Base-by-base conservation (phyloP, 129 eudicot genomes). In the Tagetes erecta region DNA sequence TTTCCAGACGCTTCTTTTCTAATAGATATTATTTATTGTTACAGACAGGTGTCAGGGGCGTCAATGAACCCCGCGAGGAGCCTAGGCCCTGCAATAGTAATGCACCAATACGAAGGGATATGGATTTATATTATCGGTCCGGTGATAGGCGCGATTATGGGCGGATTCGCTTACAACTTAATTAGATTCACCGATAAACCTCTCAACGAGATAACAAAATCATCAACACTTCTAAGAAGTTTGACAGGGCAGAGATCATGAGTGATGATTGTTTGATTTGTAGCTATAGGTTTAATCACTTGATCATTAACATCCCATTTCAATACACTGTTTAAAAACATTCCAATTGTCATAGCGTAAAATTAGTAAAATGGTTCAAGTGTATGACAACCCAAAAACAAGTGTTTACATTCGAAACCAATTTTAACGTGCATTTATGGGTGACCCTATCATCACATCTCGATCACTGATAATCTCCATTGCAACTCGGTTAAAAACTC, bases 51-150 rank as follows among this genome's bases (percentile, higher is more conserved):
- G 12, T 84, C 92, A 31, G 90, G 92, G 6, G 92, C 83, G 12
- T 89, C 92, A 5, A 83, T 89, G 92, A 89, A 87, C 85, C 96
- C 92, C 1, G 90, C 92, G 3, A 83, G 96, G 75, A 89, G 86
- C 72, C 71, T 89, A 27, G 96, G 92, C 14, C 92, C 92, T 4
- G 96, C 90, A 6, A 38, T 89, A 27, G 73, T 85, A 6, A 82
- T 84, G 85, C 70, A 79, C 37, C 14, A 78, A 38, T 87, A 66
- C 70, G 83, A 73, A 36, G 85, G 84, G 4, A 44, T 89, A 34
- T 89, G 90, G 90, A 71, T 85, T 0, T 89, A 89, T 74, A 69
- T 84, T 20, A n/a, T 87, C 34, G 96, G 88, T 34, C 96, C 92
- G 4, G 1, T 73, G 37, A 8, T 81, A 6, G 96, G 96, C 33